These are phyloP conservation scores for Fusarium globosum DNA, from an alignment of 2,329 filamentous ascomycete genomes.

Conservation along the genomic window DNA sequence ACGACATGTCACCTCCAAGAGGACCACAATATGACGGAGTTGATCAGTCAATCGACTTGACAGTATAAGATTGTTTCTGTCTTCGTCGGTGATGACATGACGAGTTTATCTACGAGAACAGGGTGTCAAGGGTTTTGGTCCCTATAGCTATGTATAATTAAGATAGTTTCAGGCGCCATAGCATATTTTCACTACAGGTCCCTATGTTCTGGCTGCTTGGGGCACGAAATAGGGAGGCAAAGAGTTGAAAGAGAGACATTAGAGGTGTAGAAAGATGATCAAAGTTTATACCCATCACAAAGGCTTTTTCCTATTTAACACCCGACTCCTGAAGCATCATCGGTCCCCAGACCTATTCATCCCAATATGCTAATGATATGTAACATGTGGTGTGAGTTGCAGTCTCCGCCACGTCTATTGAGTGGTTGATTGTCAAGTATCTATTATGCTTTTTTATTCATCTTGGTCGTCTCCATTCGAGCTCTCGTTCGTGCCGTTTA, in stretches of 20 bases:
- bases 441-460: slow-evolving; percentile 43
- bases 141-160: not conserved
- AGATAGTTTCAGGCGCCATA: not conserved
- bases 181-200: not conserved
- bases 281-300: slow-evolving; percentile 30
- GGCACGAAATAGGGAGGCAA: not conserved
- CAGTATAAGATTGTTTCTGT: not conserved
- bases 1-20: slow-evolving; percentile 1
- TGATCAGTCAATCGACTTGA: slow-evolving; percentile 42
- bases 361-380: slow-evolving; percentile 25
- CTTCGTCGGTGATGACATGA: not conserved
- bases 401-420: slow-evolving; percentile 40
- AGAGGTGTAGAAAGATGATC: slow-evolving; percentile 26
- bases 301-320: slow-evolving; percentile 14
- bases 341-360: slow-evolving; percentile 2
- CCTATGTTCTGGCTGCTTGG: not conserved
- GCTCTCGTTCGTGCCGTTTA: slow-evolving; percentile 50
- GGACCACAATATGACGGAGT: slow-evolving; percentile 49
- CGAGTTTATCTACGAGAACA: not conserved
- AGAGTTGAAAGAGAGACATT: not conserved
- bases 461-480: slow-evolving; percentile 37
- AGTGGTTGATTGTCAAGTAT: slow-evolving; percentile 32
- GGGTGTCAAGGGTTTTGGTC: not conserved
- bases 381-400: slow-evolving; percentile 24
- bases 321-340: slow-evolving; percentile 25